Base-by-base conservation (phyloP, 2,329 filamentous ascomycete species). In the Coniochaeta sp. region DNA sequence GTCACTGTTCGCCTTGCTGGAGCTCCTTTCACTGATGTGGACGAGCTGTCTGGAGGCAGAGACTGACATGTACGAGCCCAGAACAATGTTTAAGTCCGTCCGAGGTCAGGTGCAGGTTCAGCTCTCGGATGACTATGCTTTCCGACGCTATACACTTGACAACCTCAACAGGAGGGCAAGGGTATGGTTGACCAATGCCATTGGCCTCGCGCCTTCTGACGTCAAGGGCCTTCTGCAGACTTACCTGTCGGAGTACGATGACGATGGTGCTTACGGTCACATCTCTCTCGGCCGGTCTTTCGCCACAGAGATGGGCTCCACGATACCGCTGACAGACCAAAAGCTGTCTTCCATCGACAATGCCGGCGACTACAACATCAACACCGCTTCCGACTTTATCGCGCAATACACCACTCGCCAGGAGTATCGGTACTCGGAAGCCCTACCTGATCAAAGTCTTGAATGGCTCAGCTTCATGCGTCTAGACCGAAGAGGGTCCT, bases 371-470 rank as follows among this genome's bases (percentile, higher is more conserved):
- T 82, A 82, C 51, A 82, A 82, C 56, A 86, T 96, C 65, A 96
- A 97, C 65, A 91, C 91, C 10, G 91, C 89, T 0, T 97, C 94
- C 2, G 92, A 97, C 65, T 96, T 99, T 61, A 83, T 99, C 63
- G 91, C 94, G 1, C 92, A 99, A 64, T 99, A 99, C 66, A 97
- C 92, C 3, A 95, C 91, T 24, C 87, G 94, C 32, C 95, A 99
- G 65, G 91, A 96, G 63, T 99, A 99, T 67, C 85, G 91, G 52
- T 92, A 92, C 63, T 83, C 90, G 10, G 90, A 96, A 64, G 80
- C 83, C 2, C 72, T 87, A 32, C 82, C 85, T 1, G 84, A 87
- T 53, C 81, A 85, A 55, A 83, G 85, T 53, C 75, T 78, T 53
- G 83, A 87, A 62, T 80, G 86, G 72, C 70, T 86, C 49, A 78